These are phyloP conservation scores for Aegilops tauschii DNA, from an alignment of 176 grass and related monocot species.

Conservation along the genomic window DNA sequence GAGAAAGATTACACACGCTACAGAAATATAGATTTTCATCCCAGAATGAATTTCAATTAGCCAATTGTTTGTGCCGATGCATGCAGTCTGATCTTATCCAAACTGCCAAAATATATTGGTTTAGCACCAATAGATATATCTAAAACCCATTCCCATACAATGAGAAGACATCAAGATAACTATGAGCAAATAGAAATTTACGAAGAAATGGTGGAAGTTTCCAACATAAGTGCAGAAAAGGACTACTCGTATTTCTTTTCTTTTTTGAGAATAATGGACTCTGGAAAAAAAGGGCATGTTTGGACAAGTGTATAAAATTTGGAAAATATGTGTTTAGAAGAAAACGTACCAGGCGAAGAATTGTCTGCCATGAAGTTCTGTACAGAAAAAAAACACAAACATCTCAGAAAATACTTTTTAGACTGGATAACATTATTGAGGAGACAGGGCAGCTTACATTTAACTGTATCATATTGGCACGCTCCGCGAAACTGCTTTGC, in stretches of 20 bases:
- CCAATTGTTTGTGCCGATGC: background rate
- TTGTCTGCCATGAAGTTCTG: constrained; percentile 35
- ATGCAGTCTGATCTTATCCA: background rate
- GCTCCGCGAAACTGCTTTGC: constrained; percentile 18
- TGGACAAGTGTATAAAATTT: background rate
- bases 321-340: background rate
- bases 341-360: constrained; percentile 41
- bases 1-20: constrained; percentile 1
- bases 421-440: constrained; percentile 1
- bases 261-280: background rate
- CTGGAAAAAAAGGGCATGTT: background rate
- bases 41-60: background rate
- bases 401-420: constrained; percentile 8
- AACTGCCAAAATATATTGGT: background rate
- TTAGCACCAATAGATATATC: background rate
- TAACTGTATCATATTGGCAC: constrained; percentile 31
- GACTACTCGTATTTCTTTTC: background rate
- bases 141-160: background rate
- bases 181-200: background rate
- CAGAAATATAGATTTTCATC: background rate
- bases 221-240: background rate
- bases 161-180: background rate
- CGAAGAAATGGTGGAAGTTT: background rate
- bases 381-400: background rate
- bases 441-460: constrained; percentile 27